phyloP scores from a whole-genome alignment of 352 stramenopile species.

The Phytophthora pisi region DNA sequence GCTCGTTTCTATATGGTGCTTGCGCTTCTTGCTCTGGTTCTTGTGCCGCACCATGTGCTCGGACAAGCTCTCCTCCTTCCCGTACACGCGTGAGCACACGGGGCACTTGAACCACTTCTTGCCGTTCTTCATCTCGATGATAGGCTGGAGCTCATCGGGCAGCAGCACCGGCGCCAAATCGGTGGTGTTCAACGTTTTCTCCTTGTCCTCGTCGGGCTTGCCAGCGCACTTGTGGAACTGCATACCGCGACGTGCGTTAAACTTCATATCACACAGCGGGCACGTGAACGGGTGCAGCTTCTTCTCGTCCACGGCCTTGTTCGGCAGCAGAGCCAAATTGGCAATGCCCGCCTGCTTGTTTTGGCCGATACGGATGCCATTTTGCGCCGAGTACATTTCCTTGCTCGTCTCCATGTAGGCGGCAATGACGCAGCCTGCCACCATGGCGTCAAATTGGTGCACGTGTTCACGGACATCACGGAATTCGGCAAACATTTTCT shows the following conservation, averaged over 20 bases:
- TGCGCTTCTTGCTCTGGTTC: conserved; percentile 89
- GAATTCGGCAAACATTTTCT: conserved; percentile 97
- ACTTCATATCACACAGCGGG: conserved; percentile 82
- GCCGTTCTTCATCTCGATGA: conserved; percentile 78
- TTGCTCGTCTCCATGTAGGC: conserved; percentile 87
- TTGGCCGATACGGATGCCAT: conserved; percentile 69
- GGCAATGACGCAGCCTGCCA: conserved; percentile 88
- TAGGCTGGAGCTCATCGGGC: conserved; percentile 63
- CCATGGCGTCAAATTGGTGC: conserved; percentile 94
- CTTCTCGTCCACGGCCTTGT: conserved; percentile 89
- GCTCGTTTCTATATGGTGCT: conserved; percentile 84
- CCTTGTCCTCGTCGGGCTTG: conserved; percentile 47
- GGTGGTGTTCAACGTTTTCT: conserved; percentile 23
- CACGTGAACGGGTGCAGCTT: conserved; percentile 88
- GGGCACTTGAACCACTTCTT: conserved; percentile 90
- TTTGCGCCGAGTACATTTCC: conserved; percentile 88
- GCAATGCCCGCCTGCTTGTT: conserved; percentile 57
- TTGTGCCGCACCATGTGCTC: conserved; percentile 87
- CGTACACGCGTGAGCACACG: conserved; percentile 79
- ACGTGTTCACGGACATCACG: conserved; percentile 95
- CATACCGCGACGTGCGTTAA: conserved; percentile 83
- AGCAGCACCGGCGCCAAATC: conserved; percentile 75
- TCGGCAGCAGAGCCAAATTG: conserved; percentile 53
- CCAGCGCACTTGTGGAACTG: conserved; percentile 87
- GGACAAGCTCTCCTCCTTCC: conserved; percentile 67